Evolutionary conservation across 2,329 filamentous ascomycete species (phyloP).

Genomic region (Annulohypoxylon truncatum): DNA sequence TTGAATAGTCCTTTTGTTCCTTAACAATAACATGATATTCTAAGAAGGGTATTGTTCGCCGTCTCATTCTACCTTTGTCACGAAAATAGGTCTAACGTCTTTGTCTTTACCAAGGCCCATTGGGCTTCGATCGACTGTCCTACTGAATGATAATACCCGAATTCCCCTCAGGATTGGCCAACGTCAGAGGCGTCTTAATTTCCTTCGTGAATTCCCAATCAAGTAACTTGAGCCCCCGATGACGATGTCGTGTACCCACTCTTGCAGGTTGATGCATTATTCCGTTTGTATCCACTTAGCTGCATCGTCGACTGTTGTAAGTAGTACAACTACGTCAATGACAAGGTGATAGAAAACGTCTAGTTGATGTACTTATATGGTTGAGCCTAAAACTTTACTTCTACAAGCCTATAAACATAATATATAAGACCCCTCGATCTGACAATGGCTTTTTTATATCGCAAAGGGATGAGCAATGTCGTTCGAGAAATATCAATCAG

Average conservation of each 20-base stretch:
- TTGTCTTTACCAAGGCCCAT: background rate
- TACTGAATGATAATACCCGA: background rate
- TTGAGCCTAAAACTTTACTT: background rate
- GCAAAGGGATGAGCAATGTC: background rate
- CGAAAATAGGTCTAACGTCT: background rate
- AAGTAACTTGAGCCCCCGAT: background rate
- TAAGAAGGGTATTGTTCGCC: background rate
- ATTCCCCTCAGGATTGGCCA: background rate
- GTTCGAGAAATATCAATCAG: background rate
- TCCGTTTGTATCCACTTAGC: background rate
- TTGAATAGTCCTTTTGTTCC: background rate
- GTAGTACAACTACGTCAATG: background rate
- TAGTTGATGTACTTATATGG: background rate
- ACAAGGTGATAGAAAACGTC: background rate
- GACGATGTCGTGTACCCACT: background rate
- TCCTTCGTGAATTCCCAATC: background rate
- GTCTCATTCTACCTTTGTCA: background rate
- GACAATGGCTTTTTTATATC: background rate
- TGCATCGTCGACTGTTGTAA: background rate
- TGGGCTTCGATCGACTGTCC: background rate
- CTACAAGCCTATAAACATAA: background rate
- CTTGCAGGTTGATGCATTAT: background rate
- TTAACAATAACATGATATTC: too few species aligned
- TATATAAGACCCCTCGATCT: background rate
- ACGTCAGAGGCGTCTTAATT: background rate